Evolutionary conservation across 2,329 filamentous ascomycete species (phyloP).

Genomic region (Blastomyces parvus): DNA sequence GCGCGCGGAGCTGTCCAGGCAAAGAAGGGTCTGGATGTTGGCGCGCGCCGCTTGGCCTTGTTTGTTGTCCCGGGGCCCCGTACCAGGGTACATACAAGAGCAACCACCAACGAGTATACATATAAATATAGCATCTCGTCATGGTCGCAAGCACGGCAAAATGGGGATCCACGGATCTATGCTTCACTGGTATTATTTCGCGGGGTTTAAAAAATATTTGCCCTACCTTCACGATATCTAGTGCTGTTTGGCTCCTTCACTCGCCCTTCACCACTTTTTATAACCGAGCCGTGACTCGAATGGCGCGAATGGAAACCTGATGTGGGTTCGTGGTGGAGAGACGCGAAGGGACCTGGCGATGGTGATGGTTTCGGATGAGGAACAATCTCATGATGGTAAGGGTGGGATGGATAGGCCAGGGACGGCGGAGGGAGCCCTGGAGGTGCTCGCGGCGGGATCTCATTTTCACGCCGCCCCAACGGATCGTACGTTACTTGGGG

Average conservation of each 20-base stretch:
- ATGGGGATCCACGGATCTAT: neutral
- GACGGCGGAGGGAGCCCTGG: slow-evolving; percentile 9
- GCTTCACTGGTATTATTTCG: neutral
- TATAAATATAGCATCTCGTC: neutral
- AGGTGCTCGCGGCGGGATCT: slow-evolving; percentile 13
- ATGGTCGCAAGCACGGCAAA: neutral
- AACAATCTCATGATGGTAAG: slow-evolving; percentile 16
- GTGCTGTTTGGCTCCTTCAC: slow-evolving; percentile 16
- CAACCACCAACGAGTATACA: neutral
- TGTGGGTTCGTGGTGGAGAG: slow-evolving; percentile 17
- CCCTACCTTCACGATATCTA: slow-evolving; percentile 24
- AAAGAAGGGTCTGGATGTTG: neutral
- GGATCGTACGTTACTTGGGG: slow-evolving; percentile 19
- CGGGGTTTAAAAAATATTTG: neutral
- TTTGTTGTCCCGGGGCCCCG: neutral
- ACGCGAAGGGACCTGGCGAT: slow-evolving; percentile 18
- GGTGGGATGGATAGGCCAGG: slow-evolving; percentile 14
- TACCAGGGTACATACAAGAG: neutral
- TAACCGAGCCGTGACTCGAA: slow-evolving; percentile 18
- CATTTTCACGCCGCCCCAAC: slow-evolving; percentile 17
- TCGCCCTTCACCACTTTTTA: slow-evolving; percentile 17
- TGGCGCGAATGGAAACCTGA: slow-evolving; percentile 19
- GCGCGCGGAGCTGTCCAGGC: neutral
- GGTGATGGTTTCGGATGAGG: slow-evolving; percentile 14
- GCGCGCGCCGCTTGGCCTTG: neutral